These are phyloP conservation scores for Microstroma glucosiphilum DNA, from an alignment of 1,284 basidiomycete genomes.

Conservation along the genomic window DNA sequence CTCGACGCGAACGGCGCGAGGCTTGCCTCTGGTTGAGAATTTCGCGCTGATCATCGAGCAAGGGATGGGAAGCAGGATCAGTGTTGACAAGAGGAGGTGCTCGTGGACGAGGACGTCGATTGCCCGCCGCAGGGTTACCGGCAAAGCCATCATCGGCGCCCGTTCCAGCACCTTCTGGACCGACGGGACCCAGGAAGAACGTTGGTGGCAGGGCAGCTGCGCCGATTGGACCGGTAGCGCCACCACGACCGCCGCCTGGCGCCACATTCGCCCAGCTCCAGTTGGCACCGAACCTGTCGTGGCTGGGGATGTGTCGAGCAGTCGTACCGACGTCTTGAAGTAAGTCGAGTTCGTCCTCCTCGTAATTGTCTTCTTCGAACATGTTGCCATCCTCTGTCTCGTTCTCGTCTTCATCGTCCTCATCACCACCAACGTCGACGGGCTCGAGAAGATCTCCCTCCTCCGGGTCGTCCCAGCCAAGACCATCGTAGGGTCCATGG, in stretches of 20 bases:
- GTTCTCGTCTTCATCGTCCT: slow-evolving; percentile 25
- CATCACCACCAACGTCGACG: slow-evolving; percentile 17
- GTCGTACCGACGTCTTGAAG: slow-evolving; percentile 26
- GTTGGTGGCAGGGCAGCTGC: background rate
- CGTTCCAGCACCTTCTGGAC: background rate
- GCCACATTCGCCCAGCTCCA: slow-evolving; percentile 39
- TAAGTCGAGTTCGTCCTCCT: slow-evolving; percentile 40
- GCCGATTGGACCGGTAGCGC: background rate
- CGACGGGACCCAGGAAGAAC: background rate
- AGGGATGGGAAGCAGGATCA: slow-evolving; percentile 63
- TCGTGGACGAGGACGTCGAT: slow-evolving; percentile 6
- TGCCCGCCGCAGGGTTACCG: slow-evolving; percentile 7
- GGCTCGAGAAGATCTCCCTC: slow-evolving; percentile 2
- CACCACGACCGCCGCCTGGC: background rate
- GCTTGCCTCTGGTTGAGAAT: slow-evolving; percentile 8
- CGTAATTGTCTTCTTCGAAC: slow-evolving; percentile 34
- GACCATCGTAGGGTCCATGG: slow-evolving; percentile 20
- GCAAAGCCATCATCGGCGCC: background rate
- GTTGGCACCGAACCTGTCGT: slow-evolving; percentile 48
- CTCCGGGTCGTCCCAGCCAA: slow-evolving; percentile 40
- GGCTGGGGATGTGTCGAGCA: slow-evolving; percentile 15
- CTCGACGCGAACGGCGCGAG: slow-evolving; percentile 5
- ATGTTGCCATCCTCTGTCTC: slow-evolving; percentile 33
- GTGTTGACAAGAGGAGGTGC: slow-evolving; percentile 15
- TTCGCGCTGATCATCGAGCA: slow-evolving; percentile 59